phyloP scores from a whole-genome alignment of 169 alveolate genomes.

The Plasmodium blacklocki region DNA sequence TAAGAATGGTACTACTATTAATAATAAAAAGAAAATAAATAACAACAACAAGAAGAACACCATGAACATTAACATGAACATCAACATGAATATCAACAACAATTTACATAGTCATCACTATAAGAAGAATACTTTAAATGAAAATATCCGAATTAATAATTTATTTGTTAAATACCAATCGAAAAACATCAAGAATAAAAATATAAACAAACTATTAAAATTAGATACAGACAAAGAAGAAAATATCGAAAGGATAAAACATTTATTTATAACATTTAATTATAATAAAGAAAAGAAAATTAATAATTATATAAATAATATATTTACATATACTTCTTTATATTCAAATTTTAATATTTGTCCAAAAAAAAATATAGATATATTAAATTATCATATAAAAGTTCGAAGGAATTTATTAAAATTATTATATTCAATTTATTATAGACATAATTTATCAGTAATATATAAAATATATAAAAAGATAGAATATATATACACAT shows the following conservation, averaged over 20 bases:
- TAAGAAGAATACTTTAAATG: neutral
- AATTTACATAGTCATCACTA: neutral
- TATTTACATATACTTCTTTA: constrained; percentile 37
- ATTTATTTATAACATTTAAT: constrained; percentile 48
- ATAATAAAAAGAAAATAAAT: too few relatives aligned
- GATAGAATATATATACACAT: constrained; percentile 61
- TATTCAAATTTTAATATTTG: constrained; percentile 59
- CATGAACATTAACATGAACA: too few relatives aligned
- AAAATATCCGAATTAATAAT: constrained; percentile 7
- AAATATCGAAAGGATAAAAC: constrained; percentile 49
- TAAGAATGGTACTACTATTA: neutral
- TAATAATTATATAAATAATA: constrained; percentile 41
- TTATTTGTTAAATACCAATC: constrained; percentile 34
- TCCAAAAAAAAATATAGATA: constrained; percentile 37
- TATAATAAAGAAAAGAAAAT: constrained; percentile 69
- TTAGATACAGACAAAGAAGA: constrained; percentile 16
- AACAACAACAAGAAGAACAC: too few relatives aligned
- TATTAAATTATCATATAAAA: constrained; percentile 19
- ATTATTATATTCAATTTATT: constrained; percentile 40
- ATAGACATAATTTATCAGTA: constrained; percentile 52
- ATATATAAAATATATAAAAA: constrained; percentile 56
- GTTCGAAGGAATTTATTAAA: constrained; percentile 29
- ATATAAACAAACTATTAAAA: constrained; percentile 20
- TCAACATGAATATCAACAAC: too few relatives aligned
- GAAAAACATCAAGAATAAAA: constrained; percentile 16